phyloP scores from a whole-genome alignment of 1,284 basidiomycete genomes.

The Cryptococcus maquisensis region DNA sequence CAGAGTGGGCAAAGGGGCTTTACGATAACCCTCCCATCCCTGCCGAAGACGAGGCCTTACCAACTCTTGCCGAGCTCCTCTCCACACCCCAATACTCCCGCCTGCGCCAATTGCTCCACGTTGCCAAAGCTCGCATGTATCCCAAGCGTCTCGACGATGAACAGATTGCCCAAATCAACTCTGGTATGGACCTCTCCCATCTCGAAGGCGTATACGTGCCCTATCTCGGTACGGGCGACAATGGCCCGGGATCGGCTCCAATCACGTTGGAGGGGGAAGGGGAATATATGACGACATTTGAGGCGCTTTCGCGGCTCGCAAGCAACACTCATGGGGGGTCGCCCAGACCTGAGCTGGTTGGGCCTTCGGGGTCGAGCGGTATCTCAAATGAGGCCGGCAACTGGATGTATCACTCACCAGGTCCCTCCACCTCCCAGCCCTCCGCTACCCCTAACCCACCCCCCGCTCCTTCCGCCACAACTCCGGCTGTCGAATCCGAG shows the following conservation, averaged over 20 bases:
- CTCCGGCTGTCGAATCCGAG: constrained; percentile 2
- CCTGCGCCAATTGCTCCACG: constrained; percentile 25
- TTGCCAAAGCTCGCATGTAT: constrained; percentile 13
- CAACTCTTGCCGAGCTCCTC: constrained; percentile 33
- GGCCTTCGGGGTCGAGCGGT: neutral
- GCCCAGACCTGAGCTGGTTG: neutral
- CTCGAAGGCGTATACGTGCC: neutral
- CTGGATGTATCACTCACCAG: neutral
- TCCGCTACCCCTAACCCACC: neutral
- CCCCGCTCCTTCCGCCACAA: neutral
- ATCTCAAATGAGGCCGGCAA: neutral
- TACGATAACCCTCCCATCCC: constrained; percentile 45
- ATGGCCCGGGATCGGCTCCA: neutral
- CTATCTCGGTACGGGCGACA: neutral
- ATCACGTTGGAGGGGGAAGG: constrained; percentile 1
- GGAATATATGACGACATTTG: constrained; percentile 19
- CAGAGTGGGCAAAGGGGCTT: constrained; percentile 42
- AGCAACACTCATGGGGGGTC: constrained; percentile 4
- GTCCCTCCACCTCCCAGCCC: neutral
- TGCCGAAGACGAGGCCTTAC: constrained; percentile 30
- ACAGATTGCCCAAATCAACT: constrained; percentile 28
- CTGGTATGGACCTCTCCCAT: constrained; percentile 6
- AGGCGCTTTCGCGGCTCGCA: constrained; percentile 14
- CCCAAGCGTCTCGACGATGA: constrained; percentile 16
- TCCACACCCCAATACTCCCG: constrained; percentile 21